Evolutionary conservation across 495 filamentous ascomycete species (phyloP).

Genomic region (Hypoxylon cercidicola): DNA sequence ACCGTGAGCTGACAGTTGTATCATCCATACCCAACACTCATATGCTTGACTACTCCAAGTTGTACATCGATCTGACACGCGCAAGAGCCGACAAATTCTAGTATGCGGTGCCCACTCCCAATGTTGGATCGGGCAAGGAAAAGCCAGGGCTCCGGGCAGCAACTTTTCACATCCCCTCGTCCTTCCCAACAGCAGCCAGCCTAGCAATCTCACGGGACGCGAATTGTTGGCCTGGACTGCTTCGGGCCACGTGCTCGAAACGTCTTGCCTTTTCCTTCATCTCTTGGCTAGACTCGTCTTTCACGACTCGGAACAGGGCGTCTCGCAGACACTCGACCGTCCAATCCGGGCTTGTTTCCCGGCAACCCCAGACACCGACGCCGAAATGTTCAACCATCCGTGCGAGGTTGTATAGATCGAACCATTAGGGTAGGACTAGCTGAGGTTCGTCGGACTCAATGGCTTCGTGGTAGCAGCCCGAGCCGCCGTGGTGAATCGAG

Average conservation of each 20-base stretch:
- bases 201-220: slow-evolving; percentile 28
- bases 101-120: too few relatives aligned
- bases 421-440: slow-evolving; percentile 61
- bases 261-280: slow-evolving; percentile 18
- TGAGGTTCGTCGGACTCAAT: slow-evolving; percentile 64
- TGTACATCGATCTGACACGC: too few relatives aligned
- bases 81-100: too few relatives aligned
- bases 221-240: slow-evolving; percentile 26
- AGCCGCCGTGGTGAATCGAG: slow-evolving; percentile 64
- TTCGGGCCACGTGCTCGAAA: slow-evolving; percentile 21
- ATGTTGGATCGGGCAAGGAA: background rate
- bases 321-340: slow-evolving; percentile 37
- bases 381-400: slow-evolving; percentile 59
- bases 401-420: slow-evolving; percentile 62
- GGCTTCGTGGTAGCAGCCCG: slow-evolving; percentile 64
- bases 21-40: too few relatives aligned
- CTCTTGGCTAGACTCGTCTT: slow-evolving; percentile 2
- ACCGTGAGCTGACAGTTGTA: too few relatives aligned
- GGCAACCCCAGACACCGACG: slow-evolving; percentile 60
- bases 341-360: slow-evolving; percentile 41
- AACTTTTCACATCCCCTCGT: background rate
- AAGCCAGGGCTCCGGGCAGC: too few relatives aligned
- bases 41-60: too few relatives aligned
- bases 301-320: slow-evolving; percentile 29
- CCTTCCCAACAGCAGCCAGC: slow-evolving; percentile 16